These are phyloP conservation scores for Penicillium sp. DNA, from an alignment of 2,329 filamentous ascomycete genomes.

Conservation along the genomic window DNA sequence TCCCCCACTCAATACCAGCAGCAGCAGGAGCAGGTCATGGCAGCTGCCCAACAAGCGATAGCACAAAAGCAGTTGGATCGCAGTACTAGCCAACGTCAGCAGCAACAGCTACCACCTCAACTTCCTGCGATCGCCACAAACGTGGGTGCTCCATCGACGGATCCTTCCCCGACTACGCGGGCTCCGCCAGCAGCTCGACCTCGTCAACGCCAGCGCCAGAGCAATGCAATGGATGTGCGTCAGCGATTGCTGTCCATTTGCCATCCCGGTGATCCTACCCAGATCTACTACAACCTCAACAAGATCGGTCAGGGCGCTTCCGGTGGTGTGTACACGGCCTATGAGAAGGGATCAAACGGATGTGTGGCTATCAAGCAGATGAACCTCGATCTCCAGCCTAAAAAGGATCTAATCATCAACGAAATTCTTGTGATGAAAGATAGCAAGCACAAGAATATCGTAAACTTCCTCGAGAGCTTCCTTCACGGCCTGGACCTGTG, in stretches of 20 bases:
- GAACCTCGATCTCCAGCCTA: slow-evolving; percentile 97
- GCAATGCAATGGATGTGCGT: slow-evolving; percentile 77
- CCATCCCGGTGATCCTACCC: slow-evolving; percentile 81
- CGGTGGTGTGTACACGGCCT: slow-evolving; percentile 89
- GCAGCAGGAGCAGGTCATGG: slow-evolving; percentile 82
- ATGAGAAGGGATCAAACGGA: slow-evolving; percentile 77
- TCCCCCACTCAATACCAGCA: slow-evolving; percentile 53
- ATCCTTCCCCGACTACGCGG: slow-evolving; percentile 35
- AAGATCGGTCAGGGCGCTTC: slow-evolving; percentile 98
- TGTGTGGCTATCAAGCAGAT: slow-evolving; percentile 99
- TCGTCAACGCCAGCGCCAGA: slow-evolving; percentile 75
- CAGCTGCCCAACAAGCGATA: slow-evolving; percentile 74
- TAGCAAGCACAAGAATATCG: slow-evolving; percentile 96
- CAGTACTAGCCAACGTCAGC: slow-evolving; percentile 69
- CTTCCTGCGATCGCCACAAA: slow-evolving; percentile 40
- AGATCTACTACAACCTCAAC: slow-evolving; percentile 79
- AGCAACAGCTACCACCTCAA: slow-evolving; percentile 46
- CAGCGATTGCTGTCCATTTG: slow-evolving; percentile 84
- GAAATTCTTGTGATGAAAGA: slow-evolving; percentile 99
- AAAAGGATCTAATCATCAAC: slow-evolving; percentile 99
- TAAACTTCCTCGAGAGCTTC: slow-evolving; percentile 99
- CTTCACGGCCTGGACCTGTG: slow-evolving; percentile 85
- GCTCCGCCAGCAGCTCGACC: slow-evolving; percentile 63
- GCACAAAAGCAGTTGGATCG: slow-evolving; percentile 66
- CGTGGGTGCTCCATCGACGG: slow-evolving; percentile 35